Evolutionary conservation across 805 yeast species (phyloP), one percentile per base, ranked within the genome.

Genomic region (Candida verbasci): DNA sequence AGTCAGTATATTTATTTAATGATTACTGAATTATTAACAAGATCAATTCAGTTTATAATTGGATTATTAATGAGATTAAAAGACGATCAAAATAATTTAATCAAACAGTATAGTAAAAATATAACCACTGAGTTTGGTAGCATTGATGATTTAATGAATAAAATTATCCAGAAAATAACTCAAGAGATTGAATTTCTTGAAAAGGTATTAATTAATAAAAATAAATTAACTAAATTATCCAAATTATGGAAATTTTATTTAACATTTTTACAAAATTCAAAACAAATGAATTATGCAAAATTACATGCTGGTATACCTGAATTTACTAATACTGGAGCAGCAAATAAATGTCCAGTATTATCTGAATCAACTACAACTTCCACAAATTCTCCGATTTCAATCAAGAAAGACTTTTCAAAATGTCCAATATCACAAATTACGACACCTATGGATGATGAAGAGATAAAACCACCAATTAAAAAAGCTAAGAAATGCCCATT

Each of bases 241-340:
- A 62, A 60, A 41, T 48, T 60, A 33, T 67, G 72, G 72, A 54
- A 53, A 28, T 66, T 67, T 38, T 65, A 67, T 47, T 41, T 58
- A 39, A 62, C 67, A 1, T 57, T 66, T 38, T 49, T 63, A 23
- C 55, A 57, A 21, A 58, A 55, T 39, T 53, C 45, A 31, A 59
- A 52, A 38, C 40, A 56, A 9, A 43, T 49, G 14, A 55, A 57
- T 37, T 57, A 62, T 34, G 63, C 62, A n/a, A 58, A 56, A 34
- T 49, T 56, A 37, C 61, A 61, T 46, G 47, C 57, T 17, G 45
- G 56, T 42, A 47, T 65, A 25, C 56, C 65, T 24, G 53, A 37
- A 24, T 46, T 62, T 46, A 46, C 39, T 17, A 36, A 29, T 27
- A n/a, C 24, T 8, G 24, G n/a, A 24, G 11, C 17, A 12, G 12